Evolutionary conservation across 169 alveolate genomes (phyloP).

Genomic region (Cryptosporidium canis): DNA sequence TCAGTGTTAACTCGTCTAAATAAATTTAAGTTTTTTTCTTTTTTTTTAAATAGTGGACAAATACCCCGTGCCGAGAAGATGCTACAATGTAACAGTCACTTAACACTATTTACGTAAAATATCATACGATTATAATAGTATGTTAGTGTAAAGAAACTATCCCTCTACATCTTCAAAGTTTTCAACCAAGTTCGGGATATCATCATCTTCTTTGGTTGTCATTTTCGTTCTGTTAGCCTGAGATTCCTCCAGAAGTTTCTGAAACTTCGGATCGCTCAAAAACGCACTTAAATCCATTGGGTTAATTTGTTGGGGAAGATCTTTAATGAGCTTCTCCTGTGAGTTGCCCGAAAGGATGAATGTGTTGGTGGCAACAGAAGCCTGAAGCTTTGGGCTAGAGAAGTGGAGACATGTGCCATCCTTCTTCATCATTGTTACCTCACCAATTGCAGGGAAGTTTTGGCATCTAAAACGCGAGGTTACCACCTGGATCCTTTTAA

Average conservation of each 20-base stretch:
- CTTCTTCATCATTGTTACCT: constrained; percentile 93
- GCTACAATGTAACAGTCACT: background rate
- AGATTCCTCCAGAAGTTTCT: constrained; percentile 70
- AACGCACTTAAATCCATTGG: constrained; percentile 80
- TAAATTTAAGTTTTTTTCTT: background rate
- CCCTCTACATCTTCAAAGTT: constrained; percentile 80
- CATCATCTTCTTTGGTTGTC: constrained; percentile 62
- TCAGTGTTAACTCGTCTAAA: constrained; percentile 9
- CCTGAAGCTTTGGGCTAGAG: constrained; percentile 92
- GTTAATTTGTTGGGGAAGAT: constrained; percentile 81
- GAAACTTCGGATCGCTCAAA: constrained; percentile 75
- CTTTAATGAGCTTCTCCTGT: constrained; percentile 88
- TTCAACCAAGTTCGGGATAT: constrained; percentile 84
- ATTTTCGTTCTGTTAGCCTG: constrained; percentile 46
- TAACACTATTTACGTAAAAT: background rate
- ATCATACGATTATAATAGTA: background rate
- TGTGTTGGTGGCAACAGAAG: constrained; percentile 93
- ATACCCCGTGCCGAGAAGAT: background rate
- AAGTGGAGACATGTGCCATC: constrained; percentile 93
- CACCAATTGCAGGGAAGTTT: constrained; percentile 93
- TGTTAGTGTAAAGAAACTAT: background rate
- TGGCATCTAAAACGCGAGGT: constrained; percentile 93
- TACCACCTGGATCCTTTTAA: constrained; percentile 90
- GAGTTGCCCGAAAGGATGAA: constrained; percentile 92
- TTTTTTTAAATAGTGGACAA: background rate